Evolutionary conservation across 1,284 basidiomycete species (phyloP), one percentile per base, ranked within the genome.

Genomic region (Heterobasidion occidentale): DNA sequence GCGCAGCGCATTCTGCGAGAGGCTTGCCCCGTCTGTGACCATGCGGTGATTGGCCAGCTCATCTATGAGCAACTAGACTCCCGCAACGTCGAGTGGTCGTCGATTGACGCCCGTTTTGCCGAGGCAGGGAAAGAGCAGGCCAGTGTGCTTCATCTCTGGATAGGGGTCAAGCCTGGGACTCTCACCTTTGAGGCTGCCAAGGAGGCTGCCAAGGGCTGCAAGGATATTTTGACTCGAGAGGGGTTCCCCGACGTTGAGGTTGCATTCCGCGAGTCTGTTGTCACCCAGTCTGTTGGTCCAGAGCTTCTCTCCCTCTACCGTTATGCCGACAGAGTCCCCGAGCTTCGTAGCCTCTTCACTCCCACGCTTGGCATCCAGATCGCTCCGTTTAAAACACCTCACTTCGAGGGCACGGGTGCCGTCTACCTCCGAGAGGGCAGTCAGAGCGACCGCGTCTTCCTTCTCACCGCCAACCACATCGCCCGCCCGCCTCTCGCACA

Each of bases 331-430:
- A 1, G 19, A 36, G 54, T 62, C 49, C 46, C 60, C 55, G 63
- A 62, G 7, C 49, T 67, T 44, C 63, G 65, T 44, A 67, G 62
- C 48, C 67, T 64, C 11, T 68, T 73, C 63, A 68, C 68, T 33
- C 52, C 64, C 59, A 57, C 67, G 19, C 70, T 72, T 36, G 67
- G 71, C 55, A 57, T 72, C 51, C 47, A 54, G 8, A 69, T 72
- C 55, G 61, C 67, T 35, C 58, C 67, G 44, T 58, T 60, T 19
- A 61, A 60, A 46, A 51, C 38, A n/a, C 67, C 70, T 53, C 46
- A 63, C 54, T 60, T 52, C 52, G 67, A 70, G 58, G 70, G 71
- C 53, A 71, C 70, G 1, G 66, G 60, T 45, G 60, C 53, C 51
- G 49, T 71, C 49, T 72, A 61, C 63, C 54, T 68, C 55, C 63